Evolutionary conservation across 306 rosid genomes (phyloP).

Genomic region (Prinsepia uniflora): DNA sequence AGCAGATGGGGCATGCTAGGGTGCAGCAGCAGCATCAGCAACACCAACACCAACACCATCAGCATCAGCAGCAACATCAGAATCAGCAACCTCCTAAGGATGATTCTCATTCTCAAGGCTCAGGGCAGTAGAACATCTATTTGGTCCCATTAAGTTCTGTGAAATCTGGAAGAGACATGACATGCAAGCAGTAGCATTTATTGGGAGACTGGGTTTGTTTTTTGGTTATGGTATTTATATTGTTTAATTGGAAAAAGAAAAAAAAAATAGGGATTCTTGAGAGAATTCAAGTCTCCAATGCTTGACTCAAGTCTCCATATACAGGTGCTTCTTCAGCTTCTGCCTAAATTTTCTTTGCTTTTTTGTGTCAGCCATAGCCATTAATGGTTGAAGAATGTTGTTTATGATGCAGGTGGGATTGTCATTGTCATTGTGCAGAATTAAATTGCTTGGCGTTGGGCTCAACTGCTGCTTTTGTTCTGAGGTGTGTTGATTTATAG

Average conservation of each 20-base stretch:
- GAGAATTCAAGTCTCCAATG: slow-evolving; percentile 54
- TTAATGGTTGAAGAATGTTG: slow-evolving; percentile 12
- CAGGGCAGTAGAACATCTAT: slow-evolving; percentile 48
- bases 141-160: slow-evolving; percentile 14
- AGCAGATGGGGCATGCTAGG: slow-evolving; percentile 87
- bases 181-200: slow-evolving; percentile 34
- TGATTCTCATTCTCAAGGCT: slow-evolving; percentile 96
- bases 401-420: slow-evolving; percentile 65
- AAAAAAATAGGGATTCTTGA: slow-evolving; percentile 34
- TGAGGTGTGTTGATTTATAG: slow-evolving; percentile 76
- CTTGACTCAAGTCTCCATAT: slow-evolving; percentile 51
- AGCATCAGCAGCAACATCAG: slow-evolving; percentile 21
- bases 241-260: slow-evolving; percentile 43
- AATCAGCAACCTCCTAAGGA: slow-evolving; percentile 56
- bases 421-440: slow-evolving; percentile 29
- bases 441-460: slow-evolving; percentile 57
- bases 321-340: slow-evolving; percentile 48
- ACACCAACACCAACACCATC: slow-evolving; percentile 18
- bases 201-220: slow-evolving; percentile 40
- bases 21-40: slow-evolving; percentile 48
- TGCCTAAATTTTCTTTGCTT: background rate
- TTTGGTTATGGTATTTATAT: slow-evolving; percentile 39
- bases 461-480: slow-evolving; percentile 58
- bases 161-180: slow-evolving; percentile 22
- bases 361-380: background rate